Base-by-base conservation (phyloP, 139 green algal genomes). In the Haematococcus lacustris region DNA sequence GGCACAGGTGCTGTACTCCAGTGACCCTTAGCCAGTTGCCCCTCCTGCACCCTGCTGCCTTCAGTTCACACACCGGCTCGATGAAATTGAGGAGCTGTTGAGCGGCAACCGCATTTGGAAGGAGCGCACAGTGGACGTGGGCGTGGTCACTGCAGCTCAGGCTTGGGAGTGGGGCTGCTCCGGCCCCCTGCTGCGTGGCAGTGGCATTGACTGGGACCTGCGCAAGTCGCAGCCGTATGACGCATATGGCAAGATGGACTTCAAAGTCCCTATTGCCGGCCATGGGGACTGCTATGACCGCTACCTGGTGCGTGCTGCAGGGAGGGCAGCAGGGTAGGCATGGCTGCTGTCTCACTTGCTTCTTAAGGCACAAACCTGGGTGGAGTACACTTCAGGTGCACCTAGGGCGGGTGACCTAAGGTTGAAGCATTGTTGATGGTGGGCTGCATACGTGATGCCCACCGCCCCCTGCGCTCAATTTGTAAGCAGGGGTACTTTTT, bases 81-180 rank as follows among this genome's bases (percentile, higher is more conserved):
- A 95, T 74, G 91, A 96, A 79, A 87, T 96, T 61, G 91, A 96
- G 77, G 89, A 96, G 80, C 88, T 96, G 82, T 74, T 96, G 40
- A 88, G 81, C 21, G 85, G 83, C 73, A 96, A 96, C 78, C 82
- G 91, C 67, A 93, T 96, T 62, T 96, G 86, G 86, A 94, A 94
- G 82, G 89, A 96, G 81, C 81, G 91, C 69, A 84, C 90, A 43
- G 87, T 96, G 51, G 90, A 92, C 70, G 83, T 96, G 47, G 91
- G 90, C 75, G 78, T 91, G n/a, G 79, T 97, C 38, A 92, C 83
- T n/a, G 85, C 85, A 32, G 2, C 32, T 32, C 70, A 85, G 73
- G 78, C 78, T 21, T 84, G 82, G 82, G 79, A 88, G 77, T 88
- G 82, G 82, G 82, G 82, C 32, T 91, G 88, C 78, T 90, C 83